These are phyloP conservation scores for Arctium minus DNA, from an alignment of 129 eudicot genomes.

Conservation along the genomic window DNA sequence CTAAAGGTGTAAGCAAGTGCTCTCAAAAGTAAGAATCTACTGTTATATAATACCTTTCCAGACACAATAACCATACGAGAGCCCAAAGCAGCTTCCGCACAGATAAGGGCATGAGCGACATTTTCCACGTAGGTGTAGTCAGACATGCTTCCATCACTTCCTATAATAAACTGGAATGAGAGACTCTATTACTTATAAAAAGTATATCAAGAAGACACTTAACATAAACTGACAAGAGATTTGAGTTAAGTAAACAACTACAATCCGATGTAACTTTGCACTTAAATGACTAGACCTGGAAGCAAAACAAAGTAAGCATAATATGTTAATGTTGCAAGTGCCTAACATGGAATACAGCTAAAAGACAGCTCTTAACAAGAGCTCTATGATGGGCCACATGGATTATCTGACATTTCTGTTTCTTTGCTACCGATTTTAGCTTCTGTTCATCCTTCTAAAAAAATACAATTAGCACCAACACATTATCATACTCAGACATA, in stretches of 20 bases:
- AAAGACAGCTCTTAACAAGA: neutral
- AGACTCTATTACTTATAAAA: conserved; percentile 57
- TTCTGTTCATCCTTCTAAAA: neutral
- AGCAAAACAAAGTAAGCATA: neutral
- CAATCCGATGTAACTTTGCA: neutral
- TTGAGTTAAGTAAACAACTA: conserved; percentile 10
- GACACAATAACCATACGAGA: conserved; percentile 53
- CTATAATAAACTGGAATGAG: conserved; percentile 92
- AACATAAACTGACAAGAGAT: neutral
- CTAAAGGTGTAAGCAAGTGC: neutral
- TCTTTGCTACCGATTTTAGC: neutral
- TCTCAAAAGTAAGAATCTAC: neutral
- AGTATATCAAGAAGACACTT: conserved; percentile 22
- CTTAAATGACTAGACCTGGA: neutral
- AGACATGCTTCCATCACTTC: conserved; percentile 57
- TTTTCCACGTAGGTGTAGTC: conserved; percentile 94
- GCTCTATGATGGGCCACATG: neutral
- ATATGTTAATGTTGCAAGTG: neutral
- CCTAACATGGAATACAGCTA: neutral
- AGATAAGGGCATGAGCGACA: conserved; percentile 82
- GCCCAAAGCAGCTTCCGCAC: conserved; percentile 77
- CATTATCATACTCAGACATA: neutral
- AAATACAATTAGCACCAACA: neutral
- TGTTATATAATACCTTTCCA: conserved; percentile 64
- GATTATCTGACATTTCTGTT: neutral